phyloP scores from a whole-genome alignment of 2,329 filamentous ascomycete species.

The Mollisia scopiformis region DNA sequence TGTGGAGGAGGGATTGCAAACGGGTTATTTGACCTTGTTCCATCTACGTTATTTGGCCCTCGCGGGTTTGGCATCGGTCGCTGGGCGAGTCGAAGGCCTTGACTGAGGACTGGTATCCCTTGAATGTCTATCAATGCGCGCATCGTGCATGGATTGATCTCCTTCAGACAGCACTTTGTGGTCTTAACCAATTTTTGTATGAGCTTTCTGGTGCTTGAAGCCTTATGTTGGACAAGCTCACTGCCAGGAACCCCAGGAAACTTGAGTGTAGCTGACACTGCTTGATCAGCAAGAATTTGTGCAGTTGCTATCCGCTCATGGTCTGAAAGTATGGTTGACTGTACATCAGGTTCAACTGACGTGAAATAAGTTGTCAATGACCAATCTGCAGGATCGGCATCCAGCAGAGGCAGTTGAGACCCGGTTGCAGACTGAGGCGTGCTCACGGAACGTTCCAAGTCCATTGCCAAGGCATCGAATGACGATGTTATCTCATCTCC shows the following conservation, averaged over 20 bases:
- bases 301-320: slow-evolving; percentile 68
- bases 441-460: slow-evolving; percentile 28
- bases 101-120: slow-evolving; percentile 57
- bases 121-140: slow-evolving; percentile 59
- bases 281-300: slow-evolving; percentile 73
- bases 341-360: slow-evolving; percentile 54
- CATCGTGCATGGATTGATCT: slow-evolving; percentile 44
- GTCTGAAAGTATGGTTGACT: slow-evolving; percentile 43
- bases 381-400: slow-evolving; percentile 38
- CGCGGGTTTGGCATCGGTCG: slow-evolving; percentile 33
- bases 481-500: slow-evolving; percentile 36
- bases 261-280: slow-evolving; percentile 53
- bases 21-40: slow-evolving; percentile 51
- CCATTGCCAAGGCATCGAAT: slow-evolving; percentile 33
- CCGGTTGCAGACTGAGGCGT: slow-evolving; percentile 32
- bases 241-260: slow-evolving; percentile 18
- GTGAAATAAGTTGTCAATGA: slow-evolving; percentile 59
- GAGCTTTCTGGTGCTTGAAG: slow-evolving; percentile 30
- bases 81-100: slow-evolving; percentile 50
- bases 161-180: slow-evolving; percentile 48
- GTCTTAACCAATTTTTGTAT: slow-evolving; percentile 49
- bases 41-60: slow-evolving; percentile 20
- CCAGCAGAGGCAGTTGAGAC: slow-evolving; percentile 33
- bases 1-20: slow-evolving; percentile 71
- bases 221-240: slow-evolving; percentile 14